Base-by-base conservation (phyloP, 2,329 filamentous ascomycete species). In the Aspergillus nomiae region DNA sequence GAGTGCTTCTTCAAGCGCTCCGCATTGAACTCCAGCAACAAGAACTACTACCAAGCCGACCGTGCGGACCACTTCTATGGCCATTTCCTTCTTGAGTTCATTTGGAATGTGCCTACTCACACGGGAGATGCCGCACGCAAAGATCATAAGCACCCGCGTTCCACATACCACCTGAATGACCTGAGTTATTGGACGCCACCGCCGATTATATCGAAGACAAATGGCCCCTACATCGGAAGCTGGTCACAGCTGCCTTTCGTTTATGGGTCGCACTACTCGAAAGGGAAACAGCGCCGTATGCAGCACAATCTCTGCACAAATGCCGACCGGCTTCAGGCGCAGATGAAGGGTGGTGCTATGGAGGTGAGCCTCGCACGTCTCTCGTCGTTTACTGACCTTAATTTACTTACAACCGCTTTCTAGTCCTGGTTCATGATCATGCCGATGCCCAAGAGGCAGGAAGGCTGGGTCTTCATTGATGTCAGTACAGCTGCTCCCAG, bases 1-100 rank as follows among this genome's bases (percentile, higher is more conserved):
- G 59, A 61, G 43, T 61, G 59, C 54, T 61, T 58, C 46, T 61
- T 58, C 45, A 61, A 46, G 54, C 59, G 54, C 19, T 61, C 59
- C 0, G 54, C 54, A 0, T 24, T 61, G 10, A 26, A 34, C 2
- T 16, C 59, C 7, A 50, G 51, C 5, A 53, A 54, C 32, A 46
- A 24, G 8, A 24, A 26, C 43, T 46, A 26, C 43, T 61, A 56
- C n/a, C 38, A 61, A 14, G 28, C 59, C 1, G 45, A 61, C 26
- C 56, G 51, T 16, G 54, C 59, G 4, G 53, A 61, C 16, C 59
- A 61, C 46, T 61, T 61, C 59, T 61, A 51, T 34, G 32, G 9
- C 19, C 59, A 61, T 34, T 6, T 61, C 4, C 21, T 61, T 4
- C 21, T 61, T 5, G 59, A 61, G 24, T 61, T 57, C 32, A 43